Percentiles rank a stretch among this genome's conserved stretches.
Evolutionary conservation across 2,329 filamentous ascomycete genomes (phyloP).

Genomic region (Lecanicillium sp.): DNA sequence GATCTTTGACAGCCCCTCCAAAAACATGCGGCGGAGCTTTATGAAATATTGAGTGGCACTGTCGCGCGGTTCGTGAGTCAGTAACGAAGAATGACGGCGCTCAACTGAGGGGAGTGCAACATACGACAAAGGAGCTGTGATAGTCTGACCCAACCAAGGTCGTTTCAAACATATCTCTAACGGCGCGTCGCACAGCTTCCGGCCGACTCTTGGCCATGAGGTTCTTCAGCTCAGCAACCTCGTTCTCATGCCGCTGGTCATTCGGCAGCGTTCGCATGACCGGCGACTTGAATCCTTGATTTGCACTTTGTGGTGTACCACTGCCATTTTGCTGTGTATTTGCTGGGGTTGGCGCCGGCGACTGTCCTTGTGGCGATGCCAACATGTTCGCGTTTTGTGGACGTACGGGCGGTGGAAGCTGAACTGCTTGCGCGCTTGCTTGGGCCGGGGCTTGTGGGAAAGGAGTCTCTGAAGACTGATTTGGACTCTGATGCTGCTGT

Average conservation of each 20-base stretch:
- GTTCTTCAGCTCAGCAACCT: slow-evolving; percentile 2
- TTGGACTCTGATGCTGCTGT: too few relatives aligned
- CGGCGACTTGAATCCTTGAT: too few relatives aligned
- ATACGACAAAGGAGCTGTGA: slow-evolving; percentile 38
- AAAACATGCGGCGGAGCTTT: slow-evolving; percentile 30
- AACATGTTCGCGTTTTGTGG: too few relatives aligned
- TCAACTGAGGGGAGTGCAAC: slow-evolving; percentile 10
- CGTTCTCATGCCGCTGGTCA: background rate
- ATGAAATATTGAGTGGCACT: slow-evolving; percentile 42
- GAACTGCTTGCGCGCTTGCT: too few relatives aligned
- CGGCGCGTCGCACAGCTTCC: slow-evolving; percentile 29
- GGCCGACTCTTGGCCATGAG: slow-evolving; percentile 27
- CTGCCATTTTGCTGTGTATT: too few relatives aligned
- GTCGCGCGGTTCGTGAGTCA: slow-evolving; percentile 30
- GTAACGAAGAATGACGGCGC: background rate
- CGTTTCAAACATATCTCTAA: slow-evolving; percentile 38
- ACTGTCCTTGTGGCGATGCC: too few relatives aligned
- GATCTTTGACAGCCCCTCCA: slow-evolving; percentile 31
- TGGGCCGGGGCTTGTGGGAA: too few relatives aligned
- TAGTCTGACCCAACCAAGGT: slow-evolving; percentile 34
- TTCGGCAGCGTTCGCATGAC: too few relatives aligned
- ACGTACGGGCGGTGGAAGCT: too few relatives aligned
- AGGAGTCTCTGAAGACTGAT: too few relatives aligned
- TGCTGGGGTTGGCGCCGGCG: too few relatives aligned
- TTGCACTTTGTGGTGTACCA: too few relatives aligned